These are phyloP conservation scores for Apiospora phragmitis DNA, from an alignment of 2,329 filamentous ascomycete species.

Conservation along the genomic window DNA sequence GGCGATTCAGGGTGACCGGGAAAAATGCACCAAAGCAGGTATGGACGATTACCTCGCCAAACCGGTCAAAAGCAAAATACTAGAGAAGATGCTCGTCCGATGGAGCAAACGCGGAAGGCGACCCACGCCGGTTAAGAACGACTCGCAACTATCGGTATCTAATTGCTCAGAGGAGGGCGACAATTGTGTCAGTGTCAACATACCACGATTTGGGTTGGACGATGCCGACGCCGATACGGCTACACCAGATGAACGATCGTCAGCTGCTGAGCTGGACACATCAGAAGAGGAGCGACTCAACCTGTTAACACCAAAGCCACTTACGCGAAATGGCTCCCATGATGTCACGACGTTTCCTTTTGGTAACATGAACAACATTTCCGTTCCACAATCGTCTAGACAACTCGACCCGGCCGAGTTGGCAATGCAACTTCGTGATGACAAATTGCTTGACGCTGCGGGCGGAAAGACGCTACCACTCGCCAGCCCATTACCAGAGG, in stretches of 20 bases:
- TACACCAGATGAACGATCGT: conserved; percentile 19
- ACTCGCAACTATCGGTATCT: conserved; percentile 33
- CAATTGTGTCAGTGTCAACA: conserved; percentile 34
- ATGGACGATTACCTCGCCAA: conserved; percentile 80
- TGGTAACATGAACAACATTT: conserved; percentile 24
- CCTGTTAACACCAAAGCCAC: conserved; percentile 41
- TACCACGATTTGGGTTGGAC: conserved; percentile 20
- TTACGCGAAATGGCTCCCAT: conserved; percentile 36
- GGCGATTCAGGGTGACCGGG: conserved; percentile 73
- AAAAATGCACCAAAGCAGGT: conserved; percentile 71
- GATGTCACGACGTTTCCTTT: conserved; percentile 42
- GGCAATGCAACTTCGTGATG: conserved; percentile 45
- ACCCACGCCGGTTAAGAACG: conserved; percentile 21
- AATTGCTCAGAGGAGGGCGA: conserved; percentile 49
- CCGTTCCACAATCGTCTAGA: conserved; percentile 23
- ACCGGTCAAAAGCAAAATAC: conserved; percentile 66
- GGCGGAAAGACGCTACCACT: conserved; percentile 33
- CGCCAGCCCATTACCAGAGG: conserved; percentile 30
- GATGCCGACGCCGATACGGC: conserved; percentile 18
- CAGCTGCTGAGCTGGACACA: conserved; percentile 12
- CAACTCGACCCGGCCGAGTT: conserved; percentile 38
- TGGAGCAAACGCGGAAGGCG: conserved; percentile 52
- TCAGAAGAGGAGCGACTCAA: conserved; percentile 19
- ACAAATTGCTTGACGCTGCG: conserved; percentile 48
- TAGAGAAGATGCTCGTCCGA: conserved; percentile 71